Evolutionary conservation across 129 eudicot genomes (phyloP).

Genomic region (Flaveria robusta): DNA sequence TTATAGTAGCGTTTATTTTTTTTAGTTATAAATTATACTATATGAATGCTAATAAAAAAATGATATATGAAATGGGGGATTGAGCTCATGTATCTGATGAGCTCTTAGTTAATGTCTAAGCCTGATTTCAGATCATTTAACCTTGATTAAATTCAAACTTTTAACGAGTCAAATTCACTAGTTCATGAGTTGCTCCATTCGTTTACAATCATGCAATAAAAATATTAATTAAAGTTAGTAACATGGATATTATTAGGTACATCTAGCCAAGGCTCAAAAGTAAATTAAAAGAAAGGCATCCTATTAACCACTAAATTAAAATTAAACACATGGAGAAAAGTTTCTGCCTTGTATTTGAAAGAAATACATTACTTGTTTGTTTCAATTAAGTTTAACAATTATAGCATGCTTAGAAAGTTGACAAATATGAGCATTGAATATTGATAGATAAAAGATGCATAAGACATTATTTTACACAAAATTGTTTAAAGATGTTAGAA

Average conservation of each 20-base stretch:
- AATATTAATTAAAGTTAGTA: not conserved
- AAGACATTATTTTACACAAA: not conserved
- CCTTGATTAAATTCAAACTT: not conserved
- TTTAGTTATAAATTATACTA: not conserved
- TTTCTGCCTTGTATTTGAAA: not conserved
- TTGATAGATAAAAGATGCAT: not conserved
- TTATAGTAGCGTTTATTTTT: too few relatives aligned
- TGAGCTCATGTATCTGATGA: not conserved
- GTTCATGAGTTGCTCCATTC: not conserved
- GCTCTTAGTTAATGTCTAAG: not conserved
- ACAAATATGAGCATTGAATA: not conserved
- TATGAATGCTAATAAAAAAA: not conserved
- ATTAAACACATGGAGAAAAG: not conserved
- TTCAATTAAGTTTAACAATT: conserved; percentile 7
- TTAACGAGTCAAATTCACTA: not conserved
- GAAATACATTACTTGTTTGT: not conserved
- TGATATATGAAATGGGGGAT: not conserved
- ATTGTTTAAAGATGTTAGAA: not conserved
- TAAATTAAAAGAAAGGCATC: not conserved
- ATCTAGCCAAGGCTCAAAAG: not conserved
- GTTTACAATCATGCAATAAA: not conserved
- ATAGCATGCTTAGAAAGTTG: not conserved
- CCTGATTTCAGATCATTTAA: not conserved
- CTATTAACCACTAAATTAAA: not conserved
- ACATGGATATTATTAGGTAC: not conserved